These are phyloP conservation scores for Cryphonectria naterciae DNA, from an alignment of 2,329 filamentous ascomycete species.

Conservation along the genomic window DNA sequence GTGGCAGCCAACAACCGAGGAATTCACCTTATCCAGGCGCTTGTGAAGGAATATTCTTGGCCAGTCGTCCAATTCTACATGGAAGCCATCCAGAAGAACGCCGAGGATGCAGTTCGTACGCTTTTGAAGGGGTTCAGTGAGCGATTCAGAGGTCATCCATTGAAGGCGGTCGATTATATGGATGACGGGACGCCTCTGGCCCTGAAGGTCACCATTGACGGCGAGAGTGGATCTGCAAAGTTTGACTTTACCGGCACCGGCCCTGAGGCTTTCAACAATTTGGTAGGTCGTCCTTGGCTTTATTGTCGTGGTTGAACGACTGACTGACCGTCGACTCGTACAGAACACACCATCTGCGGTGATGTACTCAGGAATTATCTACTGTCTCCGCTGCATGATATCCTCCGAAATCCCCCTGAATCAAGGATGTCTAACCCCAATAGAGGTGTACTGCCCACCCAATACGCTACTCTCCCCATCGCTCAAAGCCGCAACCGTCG, in stretches of 20 bases:
- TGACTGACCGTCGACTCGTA: slow-evolving; percentile 19
- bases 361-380: slow-evolving; percentile 68
- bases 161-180: slow-evolving; percentile 81
- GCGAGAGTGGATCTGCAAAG: slow-evolving; percentile 71
- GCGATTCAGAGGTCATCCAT: slow-evolving; percentile 68
- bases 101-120: slow-evolving; percentile 75
- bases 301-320: neutral
- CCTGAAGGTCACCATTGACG: slow-evolving; percentile 75
- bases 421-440: slow-evolving; percentile 80
- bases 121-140: slow-evolving; percentile 72
- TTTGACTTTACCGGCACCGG: slow-evolving; percentile 81
- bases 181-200: slow-evolving; percentile 82
- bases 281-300: slow-evolving; percentile 49
- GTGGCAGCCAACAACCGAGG: slow-evolving; percentile 87
- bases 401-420: slow-evolving; percentile 83
- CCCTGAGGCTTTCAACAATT: slow-evolving; percentile 75
- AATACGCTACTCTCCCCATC: slow-evolving; percentile 76
- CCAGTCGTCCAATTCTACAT: slow-evolving; percentile 82
- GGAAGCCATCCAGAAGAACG: slow-evolving; percentile 80
- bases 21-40: slow-evolving; percentile 73
- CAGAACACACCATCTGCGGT: slow-evolving; percentile 33
- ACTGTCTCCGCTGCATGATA: slow-evolving; percentile 80
- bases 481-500: slow-evolving; percentile 78
- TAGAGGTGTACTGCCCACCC: slow-evolving; percentile 73
- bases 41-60: slow-evolving; percentile 80